phyloP scores from a whole-genome alignment of 768 basidiomycete species.

The Harrya chromipes region DNA sequence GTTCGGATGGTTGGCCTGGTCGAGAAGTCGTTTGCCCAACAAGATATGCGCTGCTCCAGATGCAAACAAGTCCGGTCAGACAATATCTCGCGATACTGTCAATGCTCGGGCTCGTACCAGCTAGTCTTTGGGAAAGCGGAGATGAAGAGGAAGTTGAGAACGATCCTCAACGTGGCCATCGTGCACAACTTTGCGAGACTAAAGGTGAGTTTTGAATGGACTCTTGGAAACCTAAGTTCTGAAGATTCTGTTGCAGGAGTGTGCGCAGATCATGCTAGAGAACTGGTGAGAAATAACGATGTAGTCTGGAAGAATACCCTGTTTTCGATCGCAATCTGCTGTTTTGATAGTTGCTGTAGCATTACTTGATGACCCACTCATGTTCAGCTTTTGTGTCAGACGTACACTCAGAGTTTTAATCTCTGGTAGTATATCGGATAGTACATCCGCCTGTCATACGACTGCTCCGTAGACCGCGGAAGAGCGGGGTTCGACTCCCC shows the following conservation, averaged over 20 bases:
- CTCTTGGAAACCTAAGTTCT: background rate
- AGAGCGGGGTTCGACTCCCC: conserved; percentile 46
- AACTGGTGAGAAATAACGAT: conserved; percentile 30
- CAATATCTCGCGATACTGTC: conserved; percentile 80
- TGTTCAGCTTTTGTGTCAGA: too few species aligned
- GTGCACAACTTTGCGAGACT: conserved; percentile 67
- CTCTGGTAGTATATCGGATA: conserved; percentile 52
- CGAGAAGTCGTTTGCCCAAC: conserved; percentile 76
- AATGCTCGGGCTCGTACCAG: conserved; percentile 84
- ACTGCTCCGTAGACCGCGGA: conserved; percentile 25
- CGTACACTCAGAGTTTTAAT: background rate
- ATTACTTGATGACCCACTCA: too few species aligned
- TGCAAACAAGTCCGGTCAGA: conserved; percentile 91
- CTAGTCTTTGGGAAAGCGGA: conserved; percentile 73
- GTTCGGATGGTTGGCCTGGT: conserved; percentile 71
- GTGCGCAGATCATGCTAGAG: conserved; percentile 37
- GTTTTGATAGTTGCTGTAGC: background rate
- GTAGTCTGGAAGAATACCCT: background rate
- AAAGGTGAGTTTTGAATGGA: conserved; percentile 45
- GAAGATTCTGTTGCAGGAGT: conserved; percentile 30
- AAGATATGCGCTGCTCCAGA: conserved; percentile 85
- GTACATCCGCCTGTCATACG: conserved; percentile 45
- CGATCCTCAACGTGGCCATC: conserved; percentile 79
- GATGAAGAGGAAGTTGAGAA: conserved; percentile 64
- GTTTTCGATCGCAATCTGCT: background rate